Evolutionary conservation across 768 basidiomycete species (phyloP), one percentile per base, ranked within the genome.

Genomic region (Boletus subparvulus): DNA sequence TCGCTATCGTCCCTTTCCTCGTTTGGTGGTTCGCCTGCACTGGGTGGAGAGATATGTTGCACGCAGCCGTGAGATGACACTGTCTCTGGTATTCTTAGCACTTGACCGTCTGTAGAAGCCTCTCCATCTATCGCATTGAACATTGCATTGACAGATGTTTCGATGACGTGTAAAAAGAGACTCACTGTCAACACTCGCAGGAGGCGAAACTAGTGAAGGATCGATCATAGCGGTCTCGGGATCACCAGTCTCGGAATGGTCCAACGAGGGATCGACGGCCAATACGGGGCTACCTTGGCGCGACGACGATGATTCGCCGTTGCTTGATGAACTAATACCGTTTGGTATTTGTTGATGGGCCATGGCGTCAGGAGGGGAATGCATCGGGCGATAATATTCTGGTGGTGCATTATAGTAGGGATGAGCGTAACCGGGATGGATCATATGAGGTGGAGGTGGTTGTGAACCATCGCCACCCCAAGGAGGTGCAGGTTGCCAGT

Each of bases 351-450:
- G 69, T 32, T 50, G 56, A 32, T 63, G 64, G 30, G 57, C 8
- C 9, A 54, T 24, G 35, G 59, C 43, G 13, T 70, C 62, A 21
- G 56, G 54, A 36, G 63, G 11, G 12, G 48, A 63, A 8, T 63
- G 69, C 32, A 67, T 61, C 63, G 70, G 63, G 33, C 83, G 82
- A 60, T 85, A 84, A 63, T 83, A 82, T 6, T 79, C 77, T 1
- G 80, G 67, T 14, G 79, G 58, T 14, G 60, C 28, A 16, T 44
- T 61, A 52, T 76, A 76, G 55, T 73, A 76, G 17, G 73, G 67
- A 54, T 70, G 64, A 48, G 70, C 63, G 55, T 78, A 80, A 50
- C 74, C 74, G 30, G 74, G 68, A 19, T 72, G 69, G 37, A 68
- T 60, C 47, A 66, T 56, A 11, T 64, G 73, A 21, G 69, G 69